Evolutionary conservation across 148 eudicot genomes (phyloP), one percentile per base, ranked within the genome.

Genomic region (Arbutus unedo): DNA sequence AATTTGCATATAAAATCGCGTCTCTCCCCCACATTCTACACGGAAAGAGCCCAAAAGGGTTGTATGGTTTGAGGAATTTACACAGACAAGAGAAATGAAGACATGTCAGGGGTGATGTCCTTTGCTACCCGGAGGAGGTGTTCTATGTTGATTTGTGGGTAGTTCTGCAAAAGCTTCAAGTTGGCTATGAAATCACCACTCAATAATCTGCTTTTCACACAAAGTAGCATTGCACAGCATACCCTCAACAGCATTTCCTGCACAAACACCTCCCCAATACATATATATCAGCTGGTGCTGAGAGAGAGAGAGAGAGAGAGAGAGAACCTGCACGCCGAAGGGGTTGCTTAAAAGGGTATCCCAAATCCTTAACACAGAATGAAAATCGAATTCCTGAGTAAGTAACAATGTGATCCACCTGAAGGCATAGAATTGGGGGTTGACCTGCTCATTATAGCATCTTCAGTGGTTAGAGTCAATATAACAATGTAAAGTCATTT

Each of bases 321-420:
- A 76, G 49, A 55, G 72, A 50, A 91, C 96, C 93, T 90, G 94
- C 73, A 91, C 87, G 2, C 96, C 92, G 3, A 79, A 85, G 38
- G 91, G 91, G 74, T 85, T 81, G 84, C 96, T 88, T 81, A 93
- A 76, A 77, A 93, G 88, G 6, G 92, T 67, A 81, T 93, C 94
- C 96, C 96, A 93, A 80, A 93, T 88, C 70, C 94, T 87, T 84
- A 93, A 85, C 78, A 90, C 78, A 55, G 86, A 86, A 59, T 68
- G 77, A 60, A 93, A 89, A 81, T 87, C 88, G 77, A 90, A 93
- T 74, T 93, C 94, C 79, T 91, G 94, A 48, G 93, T 93, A 54
- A 93, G 86, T 41, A 93, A 82, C 83, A 91, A 82, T 74, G 96
- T 93, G 85, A 93, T 90, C 94, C 94, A 93, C 87, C 95, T 86